A percentile compares a stretch with the other conserved stretches of the same genome.
Evolutionary conservation across 164 flowering plant species (phyloP).

Genomic region (Piper betle): DNA sequence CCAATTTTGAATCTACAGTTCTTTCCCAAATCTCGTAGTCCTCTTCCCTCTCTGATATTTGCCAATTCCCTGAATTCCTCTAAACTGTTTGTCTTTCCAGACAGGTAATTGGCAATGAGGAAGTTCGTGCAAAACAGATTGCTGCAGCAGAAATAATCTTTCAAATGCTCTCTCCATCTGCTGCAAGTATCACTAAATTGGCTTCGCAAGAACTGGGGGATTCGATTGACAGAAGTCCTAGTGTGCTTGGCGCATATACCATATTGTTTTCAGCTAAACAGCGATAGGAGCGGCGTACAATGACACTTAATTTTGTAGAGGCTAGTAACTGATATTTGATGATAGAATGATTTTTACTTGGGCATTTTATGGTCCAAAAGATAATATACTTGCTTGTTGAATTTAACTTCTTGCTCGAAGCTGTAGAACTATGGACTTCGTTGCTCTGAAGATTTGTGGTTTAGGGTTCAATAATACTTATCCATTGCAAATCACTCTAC

Average conservation of each 20-base stretch:
- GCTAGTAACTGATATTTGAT: not conserved
- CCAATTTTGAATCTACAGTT: not conserved
- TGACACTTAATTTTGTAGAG: not conserved
- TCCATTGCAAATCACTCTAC: too few relatives aligned
- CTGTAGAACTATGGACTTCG: too few relatives aligned
- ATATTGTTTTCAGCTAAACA: slow-evolving; percentile 26
- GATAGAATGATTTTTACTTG: not conserved
- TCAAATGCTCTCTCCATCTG: slow-evolving; percentile 19
- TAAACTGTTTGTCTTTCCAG: slow-evolving; percentile 24
- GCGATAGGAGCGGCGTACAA: not conserved
- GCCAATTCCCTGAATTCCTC: not conserved
- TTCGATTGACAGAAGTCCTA: slow-evolving; percentile 22
- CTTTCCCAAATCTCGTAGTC: not conserved
- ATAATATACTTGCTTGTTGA: too few relatives aligned
- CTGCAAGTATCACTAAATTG: slow-evolving; percentile 2
- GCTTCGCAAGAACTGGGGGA: slow-evolving; percentile 6
- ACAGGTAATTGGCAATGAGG: slow-evolving; percentile 32
- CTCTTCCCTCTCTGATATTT: not conserved
- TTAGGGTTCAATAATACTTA: too few relatives aligned
- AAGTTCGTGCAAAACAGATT: slow-evolving; percentile 37
- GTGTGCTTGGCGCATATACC: slow-evolving; percentile 56
- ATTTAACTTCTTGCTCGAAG: too few relatives aligned
- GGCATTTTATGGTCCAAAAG: not conserved
- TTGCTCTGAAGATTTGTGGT: too few relatives aligned
- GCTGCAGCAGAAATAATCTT: slow-evolving; percentile 46